A percentile compares a stretch with the other conserved stretches of the same genome.
phyloP scores from a whole-genome alignment of 2,329 filamentous ascomycete genomes.

The Fusarium secorum region DNA sequence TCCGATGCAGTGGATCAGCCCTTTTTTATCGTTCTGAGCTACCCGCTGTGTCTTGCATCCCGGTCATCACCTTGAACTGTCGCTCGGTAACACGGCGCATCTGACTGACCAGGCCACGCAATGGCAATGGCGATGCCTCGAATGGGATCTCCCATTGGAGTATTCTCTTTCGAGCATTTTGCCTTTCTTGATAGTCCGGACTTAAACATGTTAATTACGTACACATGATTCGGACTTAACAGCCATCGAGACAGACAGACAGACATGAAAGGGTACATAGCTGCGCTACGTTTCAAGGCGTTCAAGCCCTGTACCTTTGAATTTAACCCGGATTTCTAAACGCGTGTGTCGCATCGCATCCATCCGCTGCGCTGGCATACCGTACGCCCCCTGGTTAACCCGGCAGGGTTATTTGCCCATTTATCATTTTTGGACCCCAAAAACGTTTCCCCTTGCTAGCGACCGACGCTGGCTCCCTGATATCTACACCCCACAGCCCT shows the following conservation, averaged over 20 bases:
- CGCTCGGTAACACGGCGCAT: slow-evolving; percentile 5
- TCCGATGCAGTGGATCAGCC: slow-evolving; percentile 28
- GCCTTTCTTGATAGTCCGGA: background rate
- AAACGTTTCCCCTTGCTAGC: slow-evolving; percentile 5
- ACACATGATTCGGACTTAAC: slow-evolving; percentile 13
- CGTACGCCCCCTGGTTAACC: background rate
- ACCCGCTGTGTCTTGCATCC: slow-evolving; percentile 28
- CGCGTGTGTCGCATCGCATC: background rate
- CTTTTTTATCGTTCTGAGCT: slow-evolving; percentile 11
- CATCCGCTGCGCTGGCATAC: background rate
- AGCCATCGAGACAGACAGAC: background rate
- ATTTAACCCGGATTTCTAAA: slow-evolving; percentile 21
- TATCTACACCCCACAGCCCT: slow-evolving; percentile 17
- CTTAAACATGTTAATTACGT: slow-evolving; percentile 1
- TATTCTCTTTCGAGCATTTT: background rate
- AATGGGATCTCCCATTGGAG: background rate
- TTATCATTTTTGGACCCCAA: slow-evolving; percentile 9
- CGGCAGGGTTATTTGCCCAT: slow-evolving; percentile 1
- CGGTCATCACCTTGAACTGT: slow-evolving; percentile 22
- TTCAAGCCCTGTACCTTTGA: background rate
- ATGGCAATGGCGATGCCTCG: background rate
- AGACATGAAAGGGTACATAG: background rate
- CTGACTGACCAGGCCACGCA: background rate
- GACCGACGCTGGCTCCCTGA: background rate
- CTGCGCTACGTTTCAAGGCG: slow-evolving; percentile 13